Conservation (phyloP, 2,329 filamentous ascomycete species). For the Xylaria sp. region DNA sequence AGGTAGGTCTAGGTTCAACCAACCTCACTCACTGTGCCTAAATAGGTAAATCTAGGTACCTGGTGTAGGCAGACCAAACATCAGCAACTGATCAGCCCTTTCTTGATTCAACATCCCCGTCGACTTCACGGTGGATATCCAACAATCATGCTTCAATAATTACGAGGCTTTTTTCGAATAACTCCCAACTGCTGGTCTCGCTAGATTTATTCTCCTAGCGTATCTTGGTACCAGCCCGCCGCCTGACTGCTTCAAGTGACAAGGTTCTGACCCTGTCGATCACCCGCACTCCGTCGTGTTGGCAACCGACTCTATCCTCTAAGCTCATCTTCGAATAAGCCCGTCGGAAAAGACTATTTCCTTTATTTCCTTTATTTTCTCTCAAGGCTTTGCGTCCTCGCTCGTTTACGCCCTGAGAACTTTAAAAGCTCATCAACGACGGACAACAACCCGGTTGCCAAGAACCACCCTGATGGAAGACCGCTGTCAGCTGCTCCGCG, state of each 20-base stretch:
- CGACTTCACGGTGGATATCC: not conserved
- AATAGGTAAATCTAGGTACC: not conserved
- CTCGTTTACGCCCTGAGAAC: not conserved
- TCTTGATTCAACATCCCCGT: not conserved
- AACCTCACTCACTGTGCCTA: not conserved
- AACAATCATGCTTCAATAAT: not conserved
- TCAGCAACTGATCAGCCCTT: slow-evolving; percentile 9
- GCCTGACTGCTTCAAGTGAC: slow-evolving; percentile 2
- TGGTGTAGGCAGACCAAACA: not conserved
- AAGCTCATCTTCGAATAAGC: not conserved
- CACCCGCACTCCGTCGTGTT: slow-evolving; percentile 8
- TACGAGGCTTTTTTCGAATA: not conserved
- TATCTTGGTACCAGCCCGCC: slow-evolving; percentile 1
- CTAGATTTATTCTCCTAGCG: not conserved
- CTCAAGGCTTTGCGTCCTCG: not conserved
- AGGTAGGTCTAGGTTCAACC: not conserved
- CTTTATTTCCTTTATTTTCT: not conserved
- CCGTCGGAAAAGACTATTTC: not conserved
- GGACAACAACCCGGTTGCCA: slow-evolving; percentile 36
- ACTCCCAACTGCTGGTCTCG: not conserved
- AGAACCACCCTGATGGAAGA: slow-evolving; percentile 51
- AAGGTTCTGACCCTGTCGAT: slow-evolving; percentile 20
- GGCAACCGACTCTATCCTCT: not conserved
- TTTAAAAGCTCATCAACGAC: not conserved
- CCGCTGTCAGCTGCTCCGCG: slow-evolving; percentile 64